These are phyloP conservation scores for Abelmoschus esculentus DNA, from an alignment of 345 rosid species.

Conservation along the genomic window DNA sequence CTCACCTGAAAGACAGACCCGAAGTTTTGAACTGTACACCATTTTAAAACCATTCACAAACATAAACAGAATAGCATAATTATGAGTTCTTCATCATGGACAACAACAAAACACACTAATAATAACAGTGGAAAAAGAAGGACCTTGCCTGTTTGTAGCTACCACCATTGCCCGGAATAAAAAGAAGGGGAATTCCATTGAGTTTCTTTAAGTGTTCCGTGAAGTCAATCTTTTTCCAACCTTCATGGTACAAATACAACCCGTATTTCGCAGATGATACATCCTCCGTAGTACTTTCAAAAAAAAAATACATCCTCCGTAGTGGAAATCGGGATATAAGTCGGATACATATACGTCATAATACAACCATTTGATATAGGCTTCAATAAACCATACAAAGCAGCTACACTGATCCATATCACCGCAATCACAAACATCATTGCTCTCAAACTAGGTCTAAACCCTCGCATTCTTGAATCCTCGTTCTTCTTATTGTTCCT, in stretches of 20 bases:
- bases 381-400: constrained; percentile 57
- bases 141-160: constrained; percentile 86
- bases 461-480: constrained; percentile 14
- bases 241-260: constrained; percentile 84
- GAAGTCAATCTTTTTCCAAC: constrained; percentile 91
- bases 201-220: constrained; percentile 72
- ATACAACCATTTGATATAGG: constrained; percentile 78
- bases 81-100: background rate
- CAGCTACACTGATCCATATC: constrained; percentile 49
- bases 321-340: constrained; percentile 72
- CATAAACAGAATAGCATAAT: background rate
- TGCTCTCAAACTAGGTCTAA: constrained; percentile 38
- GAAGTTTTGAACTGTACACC: background rate
- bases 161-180: constrained; percentile 94
- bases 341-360: constrained; percentile 99
- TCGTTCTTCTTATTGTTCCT: constrained; percentile 1
- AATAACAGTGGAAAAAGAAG: constrained; percentile 6
- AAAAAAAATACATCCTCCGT: no score
- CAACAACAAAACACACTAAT: background rate
- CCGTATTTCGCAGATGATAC: constrained; percentile 56
- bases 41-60: background rate
- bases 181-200: constrained; percentile 89
- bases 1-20: constrained; percentile 50
- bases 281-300: no score
- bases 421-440: constrained; percentile 35